Base-by-base conservation (phyloP, 116 monocot species). In the Iris pallida region DNA sequence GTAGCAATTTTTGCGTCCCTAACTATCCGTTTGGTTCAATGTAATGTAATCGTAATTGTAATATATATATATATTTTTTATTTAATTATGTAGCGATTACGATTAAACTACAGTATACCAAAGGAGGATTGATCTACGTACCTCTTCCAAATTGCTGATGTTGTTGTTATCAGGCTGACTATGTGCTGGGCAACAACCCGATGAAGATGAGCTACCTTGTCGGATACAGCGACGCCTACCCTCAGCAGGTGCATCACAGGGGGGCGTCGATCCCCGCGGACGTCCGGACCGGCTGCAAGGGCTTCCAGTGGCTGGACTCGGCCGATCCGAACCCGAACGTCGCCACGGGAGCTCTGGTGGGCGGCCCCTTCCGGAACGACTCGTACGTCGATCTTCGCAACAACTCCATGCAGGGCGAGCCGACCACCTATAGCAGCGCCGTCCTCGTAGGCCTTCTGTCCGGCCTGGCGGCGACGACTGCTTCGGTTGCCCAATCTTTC, bases 131-230 rank as follows among this genome's bases (percentile, higher is more conserved):
- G 30, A 30, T 30, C 30, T 30, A 30, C n/a, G n/a, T n/a, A n/a
- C 30, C 49, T 51, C 49, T 51, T 51, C 49, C 49, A 51, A 51
- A 57, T 2, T 16, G 16, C 16, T 43, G 30, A 4, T 65, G 57
- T 0, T 20, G 19, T 45, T 16, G 20, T 7, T 72, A 54, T 64
- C 68, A 94, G 94, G 82, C 75, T 53, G 90, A 94, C 71, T 94
- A 94, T 64, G 47, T 94, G 16, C 45, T 94, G 57, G 94, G 94
- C 10, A 6, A 80, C 63, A 94, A 94, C 62, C 94, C 90, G 30
- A 90, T 94, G 94, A 80, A 82, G 75, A 49, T 94, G 59, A 94
- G 94, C 71, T 94, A 94, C 68, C 83, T 94, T 5, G 85, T 94
- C 5, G 94, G 94, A 2, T 94, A 90, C 59, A 87, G 94, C 1